Conservation (phyloP, 1,139 yeast species). For the Tardiomyces depauwii region DNA sequence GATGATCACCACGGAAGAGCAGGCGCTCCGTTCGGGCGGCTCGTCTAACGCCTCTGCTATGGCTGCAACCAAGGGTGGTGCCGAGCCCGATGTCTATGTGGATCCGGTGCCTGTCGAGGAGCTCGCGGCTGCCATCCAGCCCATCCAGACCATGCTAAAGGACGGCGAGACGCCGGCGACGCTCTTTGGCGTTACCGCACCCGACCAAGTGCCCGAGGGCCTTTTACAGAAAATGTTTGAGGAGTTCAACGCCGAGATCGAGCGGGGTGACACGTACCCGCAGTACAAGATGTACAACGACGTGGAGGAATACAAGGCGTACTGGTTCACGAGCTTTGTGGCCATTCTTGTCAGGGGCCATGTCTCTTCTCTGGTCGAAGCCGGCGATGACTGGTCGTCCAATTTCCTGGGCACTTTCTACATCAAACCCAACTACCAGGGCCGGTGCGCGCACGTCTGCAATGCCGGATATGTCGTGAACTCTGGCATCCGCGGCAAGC, state of each 20-base stretch:
- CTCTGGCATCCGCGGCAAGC: constrained; percentile 40
- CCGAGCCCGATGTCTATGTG: no score
- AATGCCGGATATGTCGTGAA: constrained; percentile 71
- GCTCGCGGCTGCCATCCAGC: neutral
- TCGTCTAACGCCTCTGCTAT: no score
- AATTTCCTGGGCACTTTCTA: constrained; percentile 56
- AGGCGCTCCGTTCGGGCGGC: no score
- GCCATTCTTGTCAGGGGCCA: constrained; percentile 33
- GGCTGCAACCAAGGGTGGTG: no score
- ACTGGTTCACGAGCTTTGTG: constrained; percentile 71
- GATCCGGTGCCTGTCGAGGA: neutral
- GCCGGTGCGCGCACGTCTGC: constrained; percentile 68
- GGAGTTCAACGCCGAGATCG: constrained; percentile 78
- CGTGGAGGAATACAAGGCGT: constrained; percentile 50
- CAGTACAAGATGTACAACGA: constrained; percentile 51
- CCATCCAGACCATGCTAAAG: neutral
- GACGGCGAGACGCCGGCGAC: constrained; percentile 36
- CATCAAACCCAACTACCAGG: constrained; percentile 65
- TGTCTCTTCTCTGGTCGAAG: constrained; percentile 9
- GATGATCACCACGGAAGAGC: no score
- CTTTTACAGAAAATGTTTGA: constrained; percentile 62
- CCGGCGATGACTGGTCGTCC: constrained; percentile 30
- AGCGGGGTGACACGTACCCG: constrained; percentile 72
- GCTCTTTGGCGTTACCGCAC: constrained; percentile 58
- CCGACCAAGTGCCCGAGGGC: constrained; percentile 50